Evolutionary conservation across 2,329 filamentous ascomycete genomes (phyloP).

Genomic region (Ophiostoma ulmi): DNA sequence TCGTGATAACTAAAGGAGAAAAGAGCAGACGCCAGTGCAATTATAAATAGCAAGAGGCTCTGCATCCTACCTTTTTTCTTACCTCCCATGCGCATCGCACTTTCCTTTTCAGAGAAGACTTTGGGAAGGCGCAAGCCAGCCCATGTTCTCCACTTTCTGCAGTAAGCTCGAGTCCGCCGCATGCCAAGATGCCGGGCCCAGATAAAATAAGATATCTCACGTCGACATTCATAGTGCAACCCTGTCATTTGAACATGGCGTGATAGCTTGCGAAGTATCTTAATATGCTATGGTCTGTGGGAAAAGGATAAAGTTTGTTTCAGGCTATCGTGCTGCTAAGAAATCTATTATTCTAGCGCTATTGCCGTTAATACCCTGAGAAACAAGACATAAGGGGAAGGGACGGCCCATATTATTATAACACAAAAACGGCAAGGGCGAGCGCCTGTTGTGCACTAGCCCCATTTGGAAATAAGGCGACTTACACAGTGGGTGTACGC

Average conservation of each 20-base stretch:
- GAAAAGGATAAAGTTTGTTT: not conserved
- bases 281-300: not conserved
- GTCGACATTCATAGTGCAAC: not conserved
- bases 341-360: not conserved
- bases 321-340: not conserved
- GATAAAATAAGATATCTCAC: not conserved
- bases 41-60: not conserved
- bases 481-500: not conserved
- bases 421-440: not conserved
- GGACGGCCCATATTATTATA: not conserved
- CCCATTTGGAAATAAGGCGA: slow-evolving; percentile 9
- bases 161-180: not conserved
- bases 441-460: not conserved
- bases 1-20: not conserved
- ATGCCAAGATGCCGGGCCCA: slow-evolving; percentile 1
- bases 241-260: not conserved
- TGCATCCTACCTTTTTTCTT: not conserved
- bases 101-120: not conserved
- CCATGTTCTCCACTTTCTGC: not conserved
- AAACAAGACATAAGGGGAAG: not conserved
- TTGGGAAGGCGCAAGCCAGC: not conserved
- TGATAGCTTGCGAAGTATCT: not conserved
- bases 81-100: not conserved
- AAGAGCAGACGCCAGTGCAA: not conserved
- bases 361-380: not conserved